Evolutionary conservation across 2,329 filamentous ascomycete genomes (phyloP), one percentile per base, ranked within the genome.

Genomic region (Ceratocystis smalleyi): DNA sequence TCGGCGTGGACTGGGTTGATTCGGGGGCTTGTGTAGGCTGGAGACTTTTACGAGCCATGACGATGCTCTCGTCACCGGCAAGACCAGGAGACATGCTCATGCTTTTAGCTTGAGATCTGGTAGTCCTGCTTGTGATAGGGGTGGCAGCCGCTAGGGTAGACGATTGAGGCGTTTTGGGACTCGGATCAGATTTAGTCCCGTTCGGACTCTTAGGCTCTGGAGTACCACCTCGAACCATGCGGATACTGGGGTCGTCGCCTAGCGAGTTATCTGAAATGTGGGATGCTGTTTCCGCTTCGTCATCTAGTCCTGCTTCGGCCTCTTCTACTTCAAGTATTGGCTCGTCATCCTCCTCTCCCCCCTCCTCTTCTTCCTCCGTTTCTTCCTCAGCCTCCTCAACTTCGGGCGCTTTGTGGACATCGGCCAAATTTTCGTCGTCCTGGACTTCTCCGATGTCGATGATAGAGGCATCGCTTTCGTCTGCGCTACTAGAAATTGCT

Each of bases 21-120:
- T 55, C 51, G 1, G 51, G 30, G 19, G 12, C 51, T 30, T 24
- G 10, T 55, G 27, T 15, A 24, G 43, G 55, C n/a, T 64, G 35
- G 35, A 35, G n/a, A 24, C n/a, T 19, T 32, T 64, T 57, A 27
- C 62, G 62, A n/a, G 60, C 51, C 49, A 65, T 40, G 10, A 40
- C 19, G 3, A 59, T 43, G 27, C 64, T 65, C n/a, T 43, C 35
- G 15, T 65, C 59, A 19, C 59, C 43, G 17, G 27, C 62, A 24
- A 62, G 59, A 17, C 22, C 64, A 22, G 60, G 64, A 43, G 49
- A 57, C 64, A 59, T 59, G 40, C 63, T 65, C 12, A 65, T n/a
- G 61, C 64, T 65, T 40, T 59, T 63, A 15, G 64, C 55, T 57
- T 65, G 49, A 12, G 66, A 66, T 8, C 66, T 54, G 24, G 64